Base-by-base conservation (phyloP, 1,139 yeast genomes). In the Taphrina deformans region DNA sequence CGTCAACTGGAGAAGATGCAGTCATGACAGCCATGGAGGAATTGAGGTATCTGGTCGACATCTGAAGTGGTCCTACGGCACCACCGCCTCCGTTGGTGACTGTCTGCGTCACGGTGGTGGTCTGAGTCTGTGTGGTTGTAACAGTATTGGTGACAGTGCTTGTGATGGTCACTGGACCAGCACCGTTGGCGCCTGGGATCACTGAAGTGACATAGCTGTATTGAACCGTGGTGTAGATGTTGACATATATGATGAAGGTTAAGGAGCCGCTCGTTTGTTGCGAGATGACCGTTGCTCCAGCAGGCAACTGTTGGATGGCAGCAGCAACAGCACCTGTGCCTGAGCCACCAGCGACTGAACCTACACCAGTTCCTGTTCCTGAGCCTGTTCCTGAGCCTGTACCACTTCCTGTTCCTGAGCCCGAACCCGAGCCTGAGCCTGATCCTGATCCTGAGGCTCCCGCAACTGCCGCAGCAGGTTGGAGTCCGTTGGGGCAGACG, bases 211-310 rank as follows among this genome's bases (percentile, higher is more conserved):
- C 6, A 27, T 44, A 44, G 48, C 26, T 44, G 48, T 44, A 44
- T 23, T 16, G 27, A n/a, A 44, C 10, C 5, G 27, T 23, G 10
- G 24, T 23, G 27, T 21, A 21, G 27, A 44, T 21, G n/a, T 44
- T 44, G 48, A 44, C 27, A 21, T 44, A 44, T 24, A 44, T 44
- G 48, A 44, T 44, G 48, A 44, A 21, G 48, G 27, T 44, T 9
- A n/a, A 9, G n/a, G 48, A n/a, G 7, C 48, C 48, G 27, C 27
- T 44, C 27, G 26, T 21, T 27, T 44, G 48, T 10, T 21, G 24
- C 2, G 24, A 21, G 9, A 44, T n/a, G 12, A 44, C 27, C 6
- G 26, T 21, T 12, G 48, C 48, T 10, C 48, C 48, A 44, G 10
- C 27, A 21, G 48, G 48, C 27, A 44, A 21, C 3, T 10, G 14